phyloP scores from a whole-genome alignment of 2,329 filamentous ascomycete species.

The Neoascochyta sp. region DNA sequence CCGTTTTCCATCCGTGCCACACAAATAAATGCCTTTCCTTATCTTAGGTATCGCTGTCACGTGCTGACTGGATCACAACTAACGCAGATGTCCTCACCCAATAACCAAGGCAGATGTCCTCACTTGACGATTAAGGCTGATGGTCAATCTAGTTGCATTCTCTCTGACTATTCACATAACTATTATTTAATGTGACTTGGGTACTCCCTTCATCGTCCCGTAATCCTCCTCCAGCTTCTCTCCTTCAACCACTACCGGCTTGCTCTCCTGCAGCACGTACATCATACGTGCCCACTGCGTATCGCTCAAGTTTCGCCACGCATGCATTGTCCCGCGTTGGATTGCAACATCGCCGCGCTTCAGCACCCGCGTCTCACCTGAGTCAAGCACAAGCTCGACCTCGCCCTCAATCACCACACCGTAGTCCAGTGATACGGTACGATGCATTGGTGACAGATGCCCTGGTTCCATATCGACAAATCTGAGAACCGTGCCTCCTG shows the following conservation, averaged over 20 bases:
- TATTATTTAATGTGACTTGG: slow-evolving; percentile 18
- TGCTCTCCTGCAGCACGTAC: slow-evolving; percentile 30
- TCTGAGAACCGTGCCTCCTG: slow-evolving; percentile 45
- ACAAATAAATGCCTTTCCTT: too few species aligned
- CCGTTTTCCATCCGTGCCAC: too few species aligned
- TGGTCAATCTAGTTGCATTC: too few species aligned
- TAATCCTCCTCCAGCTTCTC: slow-evolving; percentile 28
- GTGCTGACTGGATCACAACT: too few species aligned
- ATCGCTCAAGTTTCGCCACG: slow-evolving; percentile 31
- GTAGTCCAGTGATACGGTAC: slow-evolving; percentile 39
- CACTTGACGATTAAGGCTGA: too few species aligned
- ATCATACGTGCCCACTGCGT: slow-evolving; percentile 31
- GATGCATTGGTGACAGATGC: slow-evolving; percentile 35
- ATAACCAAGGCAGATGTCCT: too few species aligned
- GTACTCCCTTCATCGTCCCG: slow-evolving; percentile 30
- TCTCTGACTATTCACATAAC: background rate
- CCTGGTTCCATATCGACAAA: slow-evolving; percentile 35
- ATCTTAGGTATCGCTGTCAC: too few species aligned
- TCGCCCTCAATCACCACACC: slow-evolving; percentile 40
- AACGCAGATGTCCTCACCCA: too few species aligned
- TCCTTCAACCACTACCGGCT: slow-evolving; percentile 23
- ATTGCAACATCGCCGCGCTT: slow-evolving; percentile 36
- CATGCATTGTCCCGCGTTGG: slow-evolving; percentile 40
- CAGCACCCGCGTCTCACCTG: slow-evolving; percentile 34
- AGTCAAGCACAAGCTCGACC: slow-evolving; percentile 36